These are phyloP conservation scores for Gaeumannomyces sp. DNA, from an alignment of 2,329 filamentous ascomycete species.

Conservation along the genomic window DNA sequence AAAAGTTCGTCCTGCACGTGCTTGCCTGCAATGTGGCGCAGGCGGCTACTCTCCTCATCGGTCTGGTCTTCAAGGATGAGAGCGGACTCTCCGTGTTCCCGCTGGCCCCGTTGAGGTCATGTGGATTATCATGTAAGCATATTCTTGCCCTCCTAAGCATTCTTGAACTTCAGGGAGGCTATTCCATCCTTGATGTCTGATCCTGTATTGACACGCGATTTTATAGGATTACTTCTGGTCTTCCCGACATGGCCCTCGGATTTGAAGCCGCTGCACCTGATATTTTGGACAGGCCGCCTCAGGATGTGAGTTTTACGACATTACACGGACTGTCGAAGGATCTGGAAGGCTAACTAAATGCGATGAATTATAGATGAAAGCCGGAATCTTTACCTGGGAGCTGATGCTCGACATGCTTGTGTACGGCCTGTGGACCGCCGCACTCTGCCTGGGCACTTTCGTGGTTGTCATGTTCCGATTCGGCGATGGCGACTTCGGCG, in stretches of 20 bases:
- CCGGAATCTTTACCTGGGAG: slow-evolving; percentile 53
- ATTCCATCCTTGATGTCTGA: background rate
- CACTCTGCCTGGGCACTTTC: slow-evolving; percentile 10
- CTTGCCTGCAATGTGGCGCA: slow-evolving; percentile 58
- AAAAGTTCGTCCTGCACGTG: slow-evolving; percentile 57
- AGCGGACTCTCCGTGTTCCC: slow-evolving; percentile 57
- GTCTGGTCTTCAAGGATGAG: slow-evolving; percentile 57
- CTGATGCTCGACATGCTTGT: slow-evolving; percentile 54
- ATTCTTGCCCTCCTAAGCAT: background rate
- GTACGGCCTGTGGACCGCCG: slow-evolving; percentile 35
- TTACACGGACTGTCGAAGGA: too few relatives aligned
- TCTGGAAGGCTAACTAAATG: background rate
- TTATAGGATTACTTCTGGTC: slow-evolving; percentile 47
- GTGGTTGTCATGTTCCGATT: slow-evolving; percentile 26
- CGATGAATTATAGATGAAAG: slow-evolving; percentile 22
- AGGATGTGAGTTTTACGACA: slow-evolving; percentile 2
- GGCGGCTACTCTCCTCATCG: slow-evolving; percentile 55
- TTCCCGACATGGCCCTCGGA: slow-evolving; percentile 63
- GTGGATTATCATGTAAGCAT: slow-evolving; percentile 57
- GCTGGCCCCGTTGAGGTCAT: slow-evolving; percentile 59
- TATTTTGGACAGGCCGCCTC: slow-evolving; percentile 53
- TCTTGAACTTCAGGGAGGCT: too few relatives aligned
- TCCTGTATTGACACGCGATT: background rate
- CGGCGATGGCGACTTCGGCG: slow-evolving; percentile 41
- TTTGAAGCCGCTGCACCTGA: slow-evolving; percentile 58